A percentile compares a stretch with the other conserved stretches of the same genome.
Evolutionary conservation across 768 basidiomycete genomes (phyloP).

Genomic region (Naganishia friedmannii): DNA sequence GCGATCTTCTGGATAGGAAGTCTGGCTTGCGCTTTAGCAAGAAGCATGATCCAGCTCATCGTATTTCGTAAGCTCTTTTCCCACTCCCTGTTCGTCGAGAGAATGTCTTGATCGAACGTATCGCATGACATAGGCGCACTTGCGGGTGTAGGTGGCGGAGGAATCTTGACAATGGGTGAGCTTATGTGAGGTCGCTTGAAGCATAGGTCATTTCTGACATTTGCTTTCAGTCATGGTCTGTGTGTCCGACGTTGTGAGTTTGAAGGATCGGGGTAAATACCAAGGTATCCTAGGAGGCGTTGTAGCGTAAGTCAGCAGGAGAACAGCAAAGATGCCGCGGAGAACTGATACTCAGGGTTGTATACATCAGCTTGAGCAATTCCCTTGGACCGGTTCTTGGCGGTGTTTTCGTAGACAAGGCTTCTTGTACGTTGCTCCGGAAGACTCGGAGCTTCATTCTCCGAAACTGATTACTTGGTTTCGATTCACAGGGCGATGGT

Average conservation of each 20-base stretch:
- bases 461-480: neutral
- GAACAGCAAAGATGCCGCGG: neutral
- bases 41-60: constrained; percentile 66
- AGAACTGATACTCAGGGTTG: neutral
- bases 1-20: constrained; percentile 66
- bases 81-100: no score
- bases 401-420: constrained; percentile 64
- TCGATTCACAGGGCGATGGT: constrained; percentile 58
- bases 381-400: constrained; percentile 68
- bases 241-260: constrained; percentile 65
- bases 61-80: constrained; percentile 56
- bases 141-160: constrained; percentile 29
- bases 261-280: constrained; percentile 66
- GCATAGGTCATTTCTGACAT: neutral
- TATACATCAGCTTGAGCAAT: constrained; percentile 47
- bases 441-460: neutral
- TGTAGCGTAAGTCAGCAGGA: constrained; percentile 58
- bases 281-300: constrained; percentile 69
- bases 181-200: neutral
- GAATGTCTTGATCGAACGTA: neutral
- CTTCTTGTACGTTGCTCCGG: constrained; percentile 50
- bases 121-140: constrained; percentile 17
- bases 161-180: constrained; percentile 28
- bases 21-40: constrained; percentile 65
- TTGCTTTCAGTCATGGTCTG: constrained; percentile 33